A percentile compares a stretch with the other conserved stretches of the same genome.
phyloP scores from a whole-genome alignment of 164 flowering plant species.

The Piper longum region DNA sequence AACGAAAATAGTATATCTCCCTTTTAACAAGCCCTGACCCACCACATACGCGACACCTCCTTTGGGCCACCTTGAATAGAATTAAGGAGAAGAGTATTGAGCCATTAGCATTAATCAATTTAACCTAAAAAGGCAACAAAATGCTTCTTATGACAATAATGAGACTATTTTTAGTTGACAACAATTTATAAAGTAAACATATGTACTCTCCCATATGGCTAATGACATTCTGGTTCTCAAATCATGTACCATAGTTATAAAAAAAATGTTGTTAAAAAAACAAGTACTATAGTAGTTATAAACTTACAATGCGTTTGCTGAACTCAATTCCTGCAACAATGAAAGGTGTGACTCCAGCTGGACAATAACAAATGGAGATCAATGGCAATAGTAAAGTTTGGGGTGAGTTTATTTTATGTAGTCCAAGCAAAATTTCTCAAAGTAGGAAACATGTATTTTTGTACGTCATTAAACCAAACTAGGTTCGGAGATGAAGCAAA shows the following conservation, averaged over 20 bases:
- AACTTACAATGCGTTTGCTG: conserved; percentile 76
- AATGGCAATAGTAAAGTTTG: too few relatives aligned
- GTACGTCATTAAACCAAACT: too few relatives aligned
- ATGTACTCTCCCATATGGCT: too few relatives aligned
- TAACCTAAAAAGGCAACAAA: neutral
- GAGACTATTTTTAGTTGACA: too few relatives aligned
- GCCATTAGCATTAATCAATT: neutral
- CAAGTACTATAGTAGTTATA: neutral
- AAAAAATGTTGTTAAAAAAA: neutral
- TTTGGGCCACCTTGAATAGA: conserved; percentile 48
- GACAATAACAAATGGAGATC: neutral
- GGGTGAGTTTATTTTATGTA: neutral
- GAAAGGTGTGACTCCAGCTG: conserved; percentile 87
- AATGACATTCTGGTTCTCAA: neutral
- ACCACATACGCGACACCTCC: conserved; percentile 52
- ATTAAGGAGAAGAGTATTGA: neutral
- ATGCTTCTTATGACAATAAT: neutral
- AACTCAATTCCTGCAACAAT: conserved; percentile 87
- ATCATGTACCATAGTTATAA: neutral
- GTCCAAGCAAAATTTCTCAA: neutral
- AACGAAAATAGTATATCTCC: conserved; percentile 56
- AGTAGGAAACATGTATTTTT: neutral
- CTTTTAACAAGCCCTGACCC: conserved; percentile 80
- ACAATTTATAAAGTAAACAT: too few relatives aligned
- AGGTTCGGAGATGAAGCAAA: too few relatives aligned